These are phyloP conservation scores for Haberlea rhodopensis DNA, from an alignment of 257 asterid genomes.

Conservation along the genomic window DNA sequence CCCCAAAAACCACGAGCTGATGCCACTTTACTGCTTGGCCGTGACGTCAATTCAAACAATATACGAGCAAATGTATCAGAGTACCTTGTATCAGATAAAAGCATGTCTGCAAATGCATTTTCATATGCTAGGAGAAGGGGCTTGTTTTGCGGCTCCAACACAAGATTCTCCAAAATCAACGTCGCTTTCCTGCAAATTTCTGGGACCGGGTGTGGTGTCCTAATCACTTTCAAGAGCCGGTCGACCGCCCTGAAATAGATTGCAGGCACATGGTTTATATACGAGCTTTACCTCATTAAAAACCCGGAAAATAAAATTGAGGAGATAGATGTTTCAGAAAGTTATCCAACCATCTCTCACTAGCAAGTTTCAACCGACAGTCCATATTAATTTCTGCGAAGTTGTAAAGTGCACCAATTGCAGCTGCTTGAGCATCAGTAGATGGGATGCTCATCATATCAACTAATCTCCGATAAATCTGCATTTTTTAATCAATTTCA, in stretches of 20 bases:
- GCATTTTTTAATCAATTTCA: constrained; percentile 23
- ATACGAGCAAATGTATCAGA: constrained; percentile 87
- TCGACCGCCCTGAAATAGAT: constrained; percentile 76
- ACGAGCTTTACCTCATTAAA: background rate
- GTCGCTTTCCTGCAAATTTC: constrained; percentile 96
- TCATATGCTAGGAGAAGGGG: constrained; percentile 69
- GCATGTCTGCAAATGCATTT: constrained; percentile 89
- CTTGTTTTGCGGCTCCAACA: constrained; percentile 96
- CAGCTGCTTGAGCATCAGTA: constrained; percentile 91
- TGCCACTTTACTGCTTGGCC: constrained; percentile 72
- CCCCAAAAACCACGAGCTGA: too few species aligned
- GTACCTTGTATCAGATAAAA: constrained; percentile 70
- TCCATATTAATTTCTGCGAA: constrained; percentile 89
- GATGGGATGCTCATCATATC: constrained; percentile 90
- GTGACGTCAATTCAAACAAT: constrained; percentile 73
- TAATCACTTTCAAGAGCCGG: constrained; percentile 81
- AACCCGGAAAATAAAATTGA: background rate
- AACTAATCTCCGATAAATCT: constrained; percentile 77
- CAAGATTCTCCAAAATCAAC: constrained; percentile 80
- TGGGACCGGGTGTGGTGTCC: constrained; percentile 82
- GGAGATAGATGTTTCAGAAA: background rate
- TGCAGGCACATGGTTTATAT: constrained; percentile 1
- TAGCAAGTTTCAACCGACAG: constrained; percentile 89
- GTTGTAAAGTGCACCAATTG: constrained; percentile 88
- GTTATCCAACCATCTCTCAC: constrained; percentile 84